Evolutionary conservation across 768 basidiomycete genomes (phyloP).

Genomic region (Scleroderma bovista): DNA sequence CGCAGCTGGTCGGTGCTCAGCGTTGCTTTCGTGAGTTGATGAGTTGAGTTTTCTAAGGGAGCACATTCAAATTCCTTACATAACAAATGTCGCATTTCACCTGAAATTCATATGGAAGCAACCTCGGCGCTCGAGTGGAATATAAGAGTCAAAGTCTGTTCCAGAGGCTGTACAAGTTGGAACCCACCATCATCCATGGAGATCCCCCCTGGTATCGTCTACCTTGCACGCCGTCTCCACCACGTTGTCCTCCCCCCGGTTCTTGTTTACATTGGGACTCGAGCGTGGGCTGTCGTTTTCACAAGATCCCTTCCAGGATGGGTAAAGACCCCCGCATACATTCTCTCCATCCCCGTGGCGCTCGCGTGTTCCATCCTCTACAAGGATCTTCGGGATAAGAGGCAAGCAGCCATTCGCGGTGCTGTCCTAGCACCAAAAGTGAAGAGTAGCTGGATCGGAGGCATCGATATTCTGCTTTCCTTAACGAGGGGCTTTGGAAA

Average conservation of each 20-base stretch:
- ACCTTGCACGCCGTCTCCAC: conserved; percentile 21
- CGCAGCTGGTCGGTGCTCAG: no score
- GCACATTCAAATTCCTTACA: no score
- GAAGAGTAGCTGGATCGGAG: conserved; percentile 31
- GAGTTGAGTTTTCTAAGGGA: no score
- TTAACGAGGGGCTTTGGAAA: conserved; percentile 17
- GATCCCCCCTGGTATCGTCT: conserved; percentile 31
- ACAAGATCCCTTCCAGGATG: conserved; percentile 8
- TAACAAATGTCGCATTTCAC: no score
- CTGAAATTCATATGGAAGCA: not conserved
- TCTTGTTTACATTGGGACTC: conserved; percentile 11
- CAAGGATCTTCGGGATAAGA: conserved; percentile 38
- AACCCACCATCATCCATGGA: conserved; percentile 18
- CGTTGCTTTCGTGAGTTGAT: no score
- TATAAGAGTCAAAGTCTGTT: not conserved
- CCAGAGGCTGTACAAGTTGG: not conserved
- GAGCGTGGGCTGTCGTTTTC: conserved; percentile 7
- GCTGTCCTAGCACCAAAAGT: conserved; percentile 27
- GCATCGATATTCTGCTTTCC: conserved; percentile 28
- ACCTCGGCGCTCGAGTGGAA: not conserved
- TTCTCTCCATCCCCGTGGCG: conserved; percentile 21
- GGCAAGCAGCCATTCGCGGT: conserved; percentile 11
- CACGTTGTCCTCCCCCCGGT: conserved; percentile 15
- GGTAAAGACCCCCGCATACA: conserved; percentile 11
- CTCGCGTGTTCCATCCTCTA: conserved; percentile 30